Evolutionary conservation across 2,329 filamentous ascomycete genomes (phyloP).

Genomic region (Madurella mycetomatis): DNA sequence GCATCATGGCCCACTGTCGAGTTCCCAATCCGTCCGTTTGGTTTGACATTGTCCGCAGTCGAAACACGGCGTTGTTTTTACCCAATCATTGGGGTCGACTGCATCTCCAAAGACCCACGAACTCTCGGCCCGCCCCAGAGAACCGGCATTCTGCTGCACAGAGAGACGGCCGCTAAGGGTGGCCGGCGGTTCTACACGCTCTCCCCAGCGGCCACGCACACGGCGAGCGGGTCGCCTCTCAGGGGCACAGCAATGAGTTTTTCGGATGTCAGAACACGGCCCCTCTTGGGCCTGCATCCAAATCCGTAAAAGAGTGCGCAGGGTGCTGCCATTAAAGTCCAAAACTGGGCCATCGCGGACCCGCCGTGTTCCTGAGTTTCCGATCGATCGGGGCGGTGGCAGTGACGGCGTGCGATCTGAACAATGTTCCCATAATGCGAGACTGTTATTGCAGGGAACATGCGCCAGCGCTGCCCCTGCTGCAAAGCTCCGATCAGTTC

Average conservation of each 20-base stretch:
- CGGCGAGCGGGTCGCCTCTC: neutral
- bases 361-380: neutral
- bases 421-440: conserved; percentile 17
- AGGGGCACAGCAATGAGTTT: conserved; percentile 1
- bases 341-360: neutral
- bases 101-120: neutral
- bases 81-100: conserved; percentile 16
- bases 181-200: conserved; percentile 18
- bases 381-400: conserved; percentile 4
- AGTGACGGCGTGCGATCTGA: neutral
- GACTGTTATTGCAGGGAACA: conserved; percentile 15
- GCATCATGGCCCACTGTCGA: conserved; percentile 1
- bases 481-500: conserved; percentile 30
- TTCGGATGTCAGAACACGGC: neutral
- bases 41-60: conserved; percentile 31
- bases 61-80: conserved; percentile 35
- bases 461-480: conserved; percentile 21
- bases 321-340: neutral
- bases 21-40: conserved; percentile 26
- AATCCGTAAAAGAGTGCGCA: neutral
- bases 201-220: neutral
- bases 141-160: neutral
- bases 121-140: conserved; percentile 14
- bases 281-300: neutral
- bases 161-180: conserved; percentile 7